Evolutionary conservation across 2,329 filamentous ascomycete genomes (phyloP).

Genomic region (Lecanoromycetidae sp.): DNA sequence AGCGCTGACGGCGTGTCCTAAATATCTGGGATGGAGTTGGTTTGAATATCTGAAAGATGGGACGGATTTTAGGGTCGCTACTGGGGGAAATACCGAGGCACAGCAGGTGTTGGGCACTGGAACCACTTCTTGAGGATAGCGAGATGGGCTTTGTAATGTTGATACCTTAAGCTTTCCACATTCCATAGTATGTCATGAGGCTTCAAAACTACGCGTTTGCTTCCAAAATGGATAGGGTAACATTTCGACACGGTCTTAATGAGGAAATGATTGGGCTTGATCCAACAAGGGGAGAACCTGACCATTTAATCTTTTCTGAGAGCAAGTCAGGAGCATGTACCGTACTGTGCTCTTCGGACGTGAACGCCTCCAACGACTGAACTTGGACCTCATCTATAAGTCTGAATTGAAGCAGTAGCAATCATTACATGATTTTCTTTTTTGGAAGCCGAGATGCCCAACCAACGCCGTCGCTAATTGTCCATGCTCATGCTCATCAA

Average conservation of each 20-base stretch:
- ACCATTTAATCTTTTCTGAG: too few species aligned
- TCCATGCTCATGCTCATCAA: not conserved
- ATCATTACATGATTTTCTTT: not conserved
- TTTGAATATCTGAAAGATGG: conserved; percentile 17
- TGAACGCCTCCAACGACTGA: too few species aligned
- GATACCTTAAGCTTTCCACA: not conserved
- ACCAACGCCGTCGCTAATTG: conserved; percentile 7
- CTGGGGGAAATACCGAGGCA: conserved; percentile 4
- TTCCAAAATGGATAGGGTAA: not conserved
- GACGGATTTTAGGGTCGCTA: conserved; percentile 12
- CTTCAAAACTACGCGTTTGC: not conserved
- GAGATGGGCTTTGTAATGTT: not conserved
- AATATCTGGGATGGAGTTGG: conserved; percentile 15
- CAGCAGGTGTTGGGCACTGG: not conserved
- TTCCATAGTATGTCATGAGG: not conserved
- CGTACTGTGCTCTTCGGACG: too few species aligned
- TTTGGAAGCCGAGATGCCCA: not conserved
- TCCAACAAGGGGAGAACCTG: too few species aligned
- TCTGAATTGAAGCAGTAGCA: not conserved
- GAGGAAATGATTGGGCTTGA: not conserved
- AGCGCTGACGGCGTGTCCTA: conserved; percentile 13
- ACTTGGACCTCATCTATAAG: too few species aligned
- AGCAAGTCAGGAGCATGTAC: too few species aligned
- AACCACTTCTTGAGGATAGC: not conserved
- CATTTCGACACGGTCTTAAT: not conserved